Base-by-base conservation (phyloP, 148 eudicot species). In the Vaccinium vitisidaea region DNA sequence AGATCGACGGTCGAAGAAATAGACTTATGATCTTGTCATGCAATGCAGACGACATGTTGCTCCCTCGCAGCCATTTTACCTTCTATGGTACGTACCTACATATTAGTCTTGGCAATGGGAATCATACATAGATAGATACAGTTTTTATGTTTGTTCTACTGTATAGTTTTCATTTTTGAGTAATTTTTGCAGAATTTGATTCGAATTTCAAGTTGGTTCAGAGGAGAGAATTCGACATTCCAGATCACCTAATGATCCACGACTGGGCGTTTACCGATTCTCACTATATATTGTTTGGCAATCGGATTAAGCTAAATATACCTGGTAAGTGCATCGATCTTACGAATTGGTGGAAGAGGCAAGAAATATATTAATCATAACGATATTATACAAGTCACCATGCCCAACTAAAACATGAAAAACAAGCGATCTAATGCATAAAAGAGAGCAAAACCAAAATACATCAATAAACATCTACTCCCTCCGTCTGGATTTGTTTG, bases 1-100 rank as follows among this genome's bases (percentile, higher is more conserved):
- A 96, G 84, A 87, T 96, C 18, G 99, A 96, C 88, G 86, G 81
- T 30, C 53, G 67, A 18, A 93, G 98, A 83, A 77, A 88, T 1
- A 86, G 98, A 74, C 93, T 96, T 56, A 77, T 96, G 59, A 84
- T 96, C 76, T 81, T 94, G 95, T 88, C 98, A 25, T 96, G 99
- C 88, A 95, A 95, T 80, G 98, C 96, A 1, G 98, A 96, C 88
- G 99, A 96, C 79, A 93, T 96, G 99, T 70, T 96, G 65, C 95
- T 96, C 36, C 98, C 99, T 83, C 90, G 88, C 63, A 93, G 98
- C 79, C 89, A 94, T 63, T 93, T 92, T 70, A 94, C 96, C 25
- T 93, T 96, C 80, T 94, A 93, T 80, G 99, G 99, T 96, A 87
- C 43, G 86, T 85, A 1, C 36, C 36, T 32, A 43, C 11, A 14